Conservation (phyloP, 345 rosid genomes). For the Citrus inodora region DNA sequence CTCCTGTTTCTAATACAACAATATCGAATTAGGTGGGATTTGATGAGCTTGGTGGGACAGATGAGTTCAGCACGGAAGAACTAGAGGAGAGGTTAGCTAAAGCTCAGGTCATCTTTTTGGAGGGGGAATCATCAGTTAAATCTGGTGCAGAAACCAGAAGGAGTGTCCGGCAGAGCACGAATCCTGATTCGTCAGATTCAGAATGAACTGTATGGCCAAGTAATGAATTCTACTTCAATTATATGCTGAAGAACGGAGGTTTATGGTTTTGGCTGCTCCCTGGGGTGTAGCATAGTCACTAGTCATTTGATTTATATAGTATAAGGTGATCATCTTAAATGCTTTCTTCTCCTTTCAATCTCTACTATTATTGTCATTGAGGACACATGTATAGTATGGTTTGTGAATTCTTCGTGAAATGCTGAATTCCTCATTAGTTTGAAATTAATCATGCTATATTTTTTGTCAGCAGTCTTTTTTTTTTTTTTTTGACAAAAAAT, state of each 20-base stretch:
- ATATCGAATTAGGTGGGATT: slow-evolving; percentile 68
- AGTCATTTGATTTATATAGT: not conserved
- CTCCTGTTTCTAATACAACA: not conserved
- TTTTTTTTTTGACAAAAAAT: no score
- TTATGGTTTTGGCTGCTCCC: not conserved
- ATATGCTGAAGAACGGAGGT: not conserved
- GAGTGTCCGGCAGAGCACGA: slow-evolving; percentile 69
- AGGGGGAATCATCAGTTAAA: slow-evolving; percentile 82
- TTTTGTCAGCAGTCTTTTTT: not conserved
- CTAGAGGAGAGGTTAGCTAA: slow-evolving; percentile 89
- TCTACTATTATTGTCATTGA: not conserved
- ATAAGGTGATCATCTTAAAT: not conserved
- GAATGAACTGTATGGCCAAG: slow-evolving; percentile 22
- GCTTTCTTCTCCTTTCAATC: not conserved
- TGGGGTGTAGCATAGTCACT: not conserved
- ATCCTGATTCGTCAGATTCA: slow-evolving; percentile 58
- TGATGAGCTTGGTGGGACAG: slow-evolving; percentile 93
- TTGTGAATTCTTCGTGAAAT: not conserved
- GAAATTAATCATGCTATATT: not conserved
- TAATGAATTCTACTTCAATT: not conserved
- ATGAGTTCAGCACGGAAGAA: slow-evolving; percentile 87
- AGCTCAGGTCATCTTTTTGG: slow-evolving; percentile 74
- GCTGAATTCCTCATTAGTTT: not conserved
- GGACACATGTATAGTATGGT: not conserved
- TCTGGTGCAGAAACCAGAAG: slow-evolving; percentile 47